A percentile compares a stretch with the other conserved stretches of the same genome.
Evolutionary conservation across 306 rosid genomes (phyloP).

Genomic region (Heteromeles arbutifolia): DNA sequence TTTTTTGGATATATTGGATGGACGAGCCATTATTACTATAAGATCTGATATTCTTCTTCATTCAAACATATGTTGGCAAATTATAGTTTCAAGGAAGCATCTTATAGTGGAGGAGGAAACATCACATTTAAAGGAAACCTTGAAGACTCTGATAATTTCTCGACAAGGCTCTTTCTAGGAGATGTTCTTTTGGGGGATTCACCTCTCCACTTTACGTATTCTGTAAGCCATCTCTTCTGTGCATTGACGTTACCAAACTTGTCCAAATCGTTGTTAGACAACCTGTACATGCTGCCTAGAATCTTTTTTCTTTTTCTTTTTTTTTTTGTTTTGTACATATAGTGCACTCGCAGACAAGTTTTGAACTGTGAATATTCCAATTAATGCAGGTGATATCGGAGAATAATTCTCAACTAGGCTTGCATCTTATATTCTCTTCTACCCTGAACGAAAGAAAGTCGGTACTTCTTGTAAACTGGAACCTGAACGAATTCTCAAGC

Average conservation of each 20-base stretch:
- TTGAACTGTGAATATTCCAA: constrained; percentile 12
- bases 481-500: constrained; percentile 20
- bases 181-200: constrained; percentile 53
- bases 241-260: not conserved
- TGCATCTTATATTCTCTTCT: constrained; percentile 54
- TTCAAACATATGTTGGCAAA: constrained; percentile 14
- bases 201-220: constrained; percentile 49
- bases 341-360: no score
- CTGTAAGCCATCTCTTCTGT: constrained; percentile 51
- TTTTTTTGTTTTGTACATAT: no score
- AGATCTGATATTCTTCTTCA: not conserved
- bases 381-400: constrained; percentile 62
- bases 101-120: constrained; percentile 82
- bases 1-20: not conserved
- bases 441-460: constrained; percentile 20
- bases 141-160: constrained; percentile 26
- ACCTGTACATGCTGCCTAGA: not conserved
- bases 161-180: constrained; percentile 55
- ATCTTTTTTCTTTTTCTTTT: no score
- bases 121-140: constrained; percentile 72
- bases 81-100: constrained; percentile 60
- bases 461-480: constrained; percentile 39
- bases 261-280: not conserved
- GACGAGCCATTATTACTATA: no score
- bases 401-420: constrained; percentile 59